Conservation (phyloP, 2,329 filamentous ascomycete genomes). For the Pseudopyrenochaeta lycopersici region DNA sequence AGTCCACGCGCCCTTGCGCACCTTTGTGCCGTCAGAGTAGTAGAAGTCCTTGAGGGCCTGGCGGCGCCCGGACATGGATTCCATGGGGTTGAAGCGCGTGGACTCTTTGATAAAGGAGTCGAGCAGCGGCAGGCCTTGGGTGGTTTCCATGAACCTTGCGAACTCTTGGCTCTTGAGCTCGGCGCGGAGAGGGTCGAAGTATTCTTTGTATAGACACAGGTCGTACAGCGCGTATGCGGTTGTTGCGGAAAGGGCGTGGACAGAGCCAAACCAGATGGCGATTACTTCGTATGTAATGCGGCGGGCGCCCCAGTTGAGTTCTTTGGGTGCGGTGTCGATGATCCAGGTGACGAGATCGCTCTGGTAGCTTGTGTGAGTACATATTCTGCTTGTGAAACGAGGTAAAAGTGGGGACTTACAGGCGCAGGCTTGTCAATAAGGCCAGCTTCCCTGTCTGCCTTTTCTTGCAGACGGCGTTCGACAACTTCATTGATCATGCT, state of each 20-base stretch:
- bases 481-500: neutral
- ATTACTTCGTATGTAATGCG: constrained; percentile 17
- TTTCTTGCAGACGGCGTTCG: neutral
- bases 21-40: constrained; percentile 23
- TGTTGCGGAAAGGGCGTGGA: constrained; percentile 31
- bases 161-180: constrained; percentile 11
- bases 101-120: constrained; percentile 27
- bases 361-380: neutral
- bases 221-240: constrained; percentile 16
- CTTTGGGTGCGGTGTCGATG: constrained; percentile 14
- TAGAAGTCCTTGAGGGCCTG: constrained; percentile 20
- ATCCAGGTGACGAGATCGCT: constrained; percentile 19
- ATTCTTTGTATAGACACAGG: constrained; percentile 19
- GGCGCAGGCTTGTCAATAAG: neutral
- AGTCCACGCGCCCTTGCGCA: constrained; percentile 20
- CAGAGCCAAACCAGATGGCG: constrained; percentile 24
- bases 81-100: constrained; percentile 14
- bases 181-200: constrained; percentile 15
- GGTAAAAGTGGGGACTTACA: neutral
- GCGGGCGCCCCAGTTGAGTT: constrained; percentile 5
- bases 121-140: constrained; percentile 13
- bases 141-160: neutral
- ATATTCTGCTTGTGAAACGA: neutral
- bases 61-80: constrained; percentile 10
- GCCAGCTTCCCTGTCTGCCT: neutral